A percentile compares a stretch with the other conserved stretches of the same genome.
These are phyloP conservation scores for Leucosporidium yakuticum DNA, from an alignment of 768 basidiomycete species.

Conservation along the genomic window DNA sequence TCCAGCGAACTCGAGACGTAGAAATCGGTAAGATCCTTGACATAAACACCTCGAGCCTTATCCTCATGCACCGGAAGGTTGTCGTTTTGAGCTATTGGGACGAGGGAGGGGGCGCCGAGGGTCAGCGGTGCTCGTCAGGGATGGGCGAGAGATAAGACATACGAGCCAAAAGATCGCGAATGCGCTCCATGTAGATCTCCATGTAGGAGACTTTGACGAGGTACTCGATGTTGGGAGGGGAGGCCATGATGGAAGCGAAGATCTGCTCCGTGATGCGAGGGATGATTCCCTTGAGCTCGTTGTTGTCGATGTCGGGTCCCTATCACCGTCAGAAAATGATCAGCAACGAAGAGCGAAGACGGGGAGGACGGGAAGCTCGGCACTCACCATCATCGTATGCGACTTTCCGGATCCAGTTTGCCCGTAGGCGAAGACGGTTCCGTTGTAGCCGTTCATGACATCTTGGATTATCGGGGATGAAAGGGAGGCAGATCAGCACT, in stretches of 20 bases:
- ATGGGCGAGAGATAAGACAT: conserved; percentile 44
- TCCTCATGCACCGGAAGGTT: conserved; percentile 98
- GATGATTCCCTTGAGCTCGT: conserved; percentile 90
- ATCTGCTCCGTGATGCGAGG: conserved; percentile 98
- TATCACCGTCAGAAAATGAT: conserved; percentile 41
- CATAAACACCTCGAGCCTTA: conserved; percentile 93
- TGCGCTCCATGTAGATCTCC: conserved; percentile 97
- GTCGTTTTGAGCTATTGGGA: conserved; percentile 75
- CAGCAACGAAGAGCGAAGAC: background rate
- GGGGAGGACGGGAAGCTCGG: background rate
- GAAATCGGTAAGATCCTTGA: conserved; percentile 94
- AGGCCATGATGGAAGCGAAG: conserved; percentile 93
- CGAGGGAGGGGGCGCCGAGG: too few relatives aligned
- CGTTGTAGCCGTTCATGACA: conserved; percentile 97
- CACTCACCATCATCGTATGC: conserved; percentile 93
- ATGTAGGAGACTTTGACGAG: conserved; percentile 99
- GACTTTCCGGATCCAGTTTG: conserved; percentile 83
- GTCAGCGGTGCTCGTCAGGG: background rate
- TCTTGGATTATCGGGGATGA: conserved; percentile 51
- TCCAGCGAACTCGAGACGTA: conserved; percentile 93
- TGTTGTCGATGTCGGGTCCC: conserved; percentile 95
- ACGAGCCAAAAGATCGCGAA: conserved; percentile 93
- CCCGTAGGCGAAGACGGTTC: conserved; percentile 80
- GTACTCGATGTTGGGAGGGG: conserved; percentile 91
- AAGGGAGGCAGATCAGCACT: background rate